A percentile compares a stretch with the other conserved stretches of the same genome.
phyloP scores from a whole-genome alignment of 2,329 filamentous ascomycete genomes.

The Dothistroma pini region DNA sequence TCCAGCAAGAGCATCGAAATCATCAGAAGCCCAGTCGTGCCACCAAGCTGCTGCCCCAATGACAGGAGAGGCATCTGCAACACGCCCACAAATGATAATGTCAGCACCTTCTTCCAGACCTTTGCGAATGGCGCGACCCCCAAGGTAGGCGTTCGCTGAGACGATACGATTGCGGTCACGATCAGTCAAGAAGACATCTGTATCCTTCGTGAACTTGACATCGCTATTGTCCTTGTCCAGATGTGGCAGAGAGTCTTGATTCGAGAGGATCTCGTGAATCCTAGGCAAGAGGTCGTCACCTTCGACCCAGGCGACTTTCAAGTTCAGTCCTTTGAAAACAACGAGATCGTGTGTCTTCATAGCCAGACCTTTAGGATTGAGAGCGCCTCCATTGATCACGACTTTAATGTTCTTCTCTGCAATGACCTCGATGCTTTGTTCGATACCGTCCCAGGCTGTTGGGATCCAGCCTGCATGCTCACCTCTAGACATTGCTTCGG shows the following conservation, averaged over 20 bases:
- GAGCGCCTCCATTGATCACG: slow-evolving; percentile 54
- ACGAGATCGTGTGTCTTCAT: slow-evolving; percentile 41
- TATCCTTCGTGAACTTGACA: slow-evolving; percentile 23
- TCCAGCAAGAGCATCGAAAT: slow-evolving; percentile 38
- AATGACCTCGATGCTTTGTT: slow-evolving; percentile 45
- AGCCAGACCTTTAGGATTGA: slow-evolving; percentile 53
- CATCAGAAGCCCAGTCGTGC: slow-evolving; percentile 39
- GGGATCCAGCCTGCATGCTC: slow-evolving; percentile 29
- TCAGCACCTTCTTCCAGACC: slow-evolving; percentile 40
- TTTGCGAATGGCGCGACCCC: slow-evolving; percentile 40
- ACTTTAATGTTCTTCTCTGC: slow-evolving; percentile 51
- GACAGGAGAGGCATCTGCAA: slow-evolving; percentile 41
- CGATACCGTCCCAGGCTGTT: slow-evolving; percentile 49
- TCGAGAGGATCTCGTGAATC: slow-evolving; percentile 19
- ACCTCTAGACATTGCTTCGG: slow-evolving; percentile 24
- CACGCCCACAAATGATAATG: slow-evolving; percentile 42
- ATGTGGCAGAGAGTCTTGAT: slow-evolving; percentile 20
- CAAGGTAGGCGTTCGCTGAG: slow-evolving; percentile 39
- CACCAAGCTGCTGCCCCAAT: slow-evolving; percentile 43
- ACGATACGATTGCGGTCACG: slow-evolving; percentile 22
- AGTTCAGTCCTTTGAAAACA: slow-evolving; percentile 32
- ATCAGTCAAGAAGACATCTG: slow-evolving; percentile 21
- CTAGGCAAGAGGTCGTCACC: slow-evolving; percentile 36
- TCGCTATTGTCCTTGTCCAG: slow-evolving; percentile 24
- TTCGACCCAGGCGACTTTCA: slow-evolving; percentile 47